Base-by-base conservation (phyloP, 331 rosid genomes). In the Acacia pycnantha region DNA sequence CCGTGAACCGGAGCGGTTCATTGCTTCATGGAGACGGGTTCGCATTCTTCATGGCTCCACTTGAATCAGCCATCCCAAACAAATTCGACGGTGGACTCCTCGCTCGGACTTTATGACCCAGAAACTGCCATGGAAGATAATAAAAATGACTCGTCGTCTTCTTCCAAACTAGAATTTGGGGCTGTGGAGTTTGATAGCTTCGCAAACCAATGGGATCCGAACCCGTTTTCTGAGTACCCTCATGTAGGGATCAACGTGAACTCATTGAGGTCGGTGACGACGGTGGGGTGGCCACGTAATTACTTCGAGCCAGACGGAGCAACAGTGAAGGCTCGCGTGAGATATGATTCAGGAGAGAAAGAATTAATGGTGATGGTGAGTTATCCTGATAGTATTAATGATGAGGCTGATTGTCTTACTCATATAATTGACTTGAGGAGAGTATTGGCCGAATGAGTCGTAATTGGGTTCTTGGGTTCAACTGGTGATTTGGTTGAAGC, bases 171-270 rank as follows among this genome's bases (percentile, higher is more conserved):
- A 40, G 33, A 66, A 18, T 33, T 81, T 61, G 80, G 85, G 33
- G 90, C 85, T 1, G 87, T 89, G 46, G 89, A 83, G 81, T 85
- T 88, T 43, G 89, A 85, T 33, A 85, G 75, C 59, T 70, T 0
- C 5, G 0, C 35, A 1, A 70, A 75, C 3, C 2, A 1, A 10
- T 85, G 86, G 83, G 91, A 88, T 58, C 87, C 87, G 1, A 18
- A 15, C 12, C 54, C 76, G 21, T 3, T 15, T 19, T 26, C 22
- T 33, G 37, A 78, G 43, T 78, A 15, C 21, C 74, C 83, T 54
- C 87, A 88, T 12, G 65, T 81, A 1, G 87, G 91, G 58, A 83
- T 85, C 56, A 46, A 85, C 41, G 71, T 85, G 47, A 76, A 83
- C 16, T 77, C 86, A 31, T 24, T 85, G 5, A 41, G 8, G 54